Percentiles rank a stretch among this genome's conserved stretches.
phyloP scores from a whole-genome alignment of 352 stramenopile genomes.

The Pythium phragmiticola region DNA sequence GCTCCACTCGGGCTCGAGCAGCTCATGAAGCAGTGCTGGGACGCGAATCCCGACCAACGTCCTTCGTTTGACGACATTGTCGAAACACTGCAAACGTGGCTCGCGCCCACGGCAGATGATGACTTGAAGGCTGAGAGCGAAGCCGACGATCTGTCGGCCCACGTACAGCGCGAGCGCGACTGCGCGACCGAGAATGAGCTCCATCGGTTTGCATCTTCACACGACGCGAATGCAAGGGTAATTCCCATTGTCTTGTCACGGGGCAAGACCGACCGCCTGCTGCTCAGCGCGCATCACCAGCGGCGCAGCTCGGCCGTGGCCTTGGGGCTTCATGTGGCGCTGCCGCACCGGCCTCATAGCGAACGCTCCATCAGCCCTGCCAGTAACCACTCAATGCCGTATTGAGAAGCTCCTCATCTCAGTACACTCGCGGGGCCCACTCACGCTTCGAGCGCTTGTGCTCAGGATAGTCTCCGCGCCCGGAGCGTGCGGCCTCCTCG shows the following conservation, averaged over 20 bases:
- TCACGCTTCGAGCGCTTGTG: constrained; percentile 9
- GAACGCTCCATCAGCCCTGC: constrained; percentile 25
- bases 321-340: neutral
- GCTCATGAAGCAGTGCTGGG: constrained; percentile 78
- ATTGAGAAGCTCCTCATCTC: neutral
- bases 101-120: constrained; percentile 26
- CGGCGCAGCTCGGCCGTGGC: constrained; percentile 10
- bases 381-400: constrained; percentile 18
- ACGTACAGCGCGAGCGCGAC: constrained; percentile 52
- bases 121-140: constrained; percentile 5
- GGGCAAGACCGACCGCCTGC: constrained; percentile 15
- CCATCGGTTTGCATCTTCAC: constrained; percentile 60
- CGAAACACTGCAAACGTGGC: constrained; percentile 60
- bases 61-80: constrained; percentile 62
- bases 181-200: constrained; percentile 45
- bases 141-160: constrained; percentile 46
- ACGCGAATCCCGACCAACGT: constrained; percentile 61
- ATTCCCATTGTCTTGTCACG: constrained; percentile 63
- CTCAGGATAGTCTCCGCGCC: neutral
- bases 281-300: neutral
- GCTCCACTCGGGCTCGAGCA: constrained; percentile 61
- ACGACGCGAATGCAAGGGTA: constrained; percentile 54
- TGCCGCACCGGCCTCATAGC: constrained; percentile 11
- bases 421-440: constrained; percentile 18
- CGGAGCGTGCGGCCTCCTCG: neutral